Evolutionary conservation across 1,284 basidiomycete genomes (phyloP), one percentile per base, ranked within the genome.

Genomic region (Austroboletus sp.): DNA sequence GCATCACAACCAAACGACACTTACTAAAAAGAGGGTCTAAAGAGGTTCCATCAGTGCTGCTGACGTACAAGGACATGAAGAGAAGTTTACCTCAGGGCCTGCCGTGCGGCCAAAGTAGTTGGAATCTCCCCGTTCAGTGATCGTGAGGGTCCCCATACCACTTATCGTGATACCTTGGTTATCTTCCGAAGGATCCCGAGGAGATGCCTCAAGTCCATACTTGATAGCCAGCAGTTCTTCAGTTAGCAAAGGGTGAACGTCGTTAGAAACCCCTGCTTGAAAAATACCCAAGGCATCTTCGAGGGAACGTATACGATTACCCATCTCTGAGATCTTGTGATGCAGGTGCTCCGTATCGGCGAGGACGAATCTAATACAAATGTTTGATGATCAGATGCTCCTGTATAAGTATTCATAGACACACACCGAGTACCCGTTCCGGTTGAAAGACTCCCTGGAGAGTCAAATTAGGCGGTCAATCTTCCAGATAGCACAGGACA

Each of bases 321-420:
- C 79, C 82, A 86, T 85, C 48, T 83, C 79, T 1, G 71, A 66
- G 25, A 86, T 83, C 62, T 82, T 84, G 37, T 70, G 64, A 56
- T 85, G 83, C 3, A 86, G 67, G 52, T 83, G 76, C 36, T 81
- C 76, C 6, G 83, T 85, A 52, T 84, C 80, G 9, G 82, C 78
- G 8, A 85, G 73, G 27, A 85, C 78, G 48, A 83, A 83, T 45
- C 82, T 73, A 38, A 8, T 29, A 42, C 6, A 3, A n/a, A 39
- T 1, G 8, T 32, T 44, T 21, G 23, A 21, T 39, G 27, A 35
- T 41, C 33, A 25, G n/a, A 27, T 31, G 23, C 1, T 31, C 31
- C 21, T 9, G 15, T 12, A 35, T 34, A 31, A n/a, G 15, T 42
- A 42, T 19, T 38, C 11, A n/a, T 26, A 27, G 29, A 5, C 19